Conservation (phyloP, 2,329 filamentous ascomycete species). For the Colletotrichum kahawae region DNA sequence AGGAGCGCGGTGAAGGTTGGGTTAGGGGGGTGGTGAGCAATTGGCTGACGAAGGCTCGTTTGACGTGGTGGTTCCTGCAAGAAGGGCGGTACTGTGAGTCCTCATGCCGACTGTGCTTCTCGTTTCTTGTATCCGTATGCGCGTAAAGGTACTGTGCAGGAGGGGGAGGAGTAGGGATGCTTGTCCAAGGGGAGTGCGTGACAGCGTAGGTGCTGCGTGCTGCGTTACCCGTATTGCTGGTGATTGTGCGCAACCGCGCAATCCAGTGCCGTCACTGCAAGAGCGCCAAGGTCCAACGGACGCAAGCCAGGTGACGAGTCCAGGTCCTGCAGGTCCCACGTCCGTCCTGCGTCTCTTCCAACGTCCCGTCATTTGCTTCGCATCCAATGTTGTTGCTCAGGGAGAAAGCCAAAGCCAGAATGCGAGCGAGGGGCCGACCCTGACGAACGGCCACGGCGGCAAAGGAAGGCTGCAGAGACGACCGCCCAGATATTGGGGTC, state of each 20-base stretch:
- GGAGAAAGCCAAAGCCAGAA: neutral
- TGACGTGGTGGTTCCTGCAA: slow-evolving; percentile 12
- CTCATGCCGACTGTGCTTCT: slow-evolving; percentile 1
- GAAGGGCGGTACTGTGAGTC: neutral
- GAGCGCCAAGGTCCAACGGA: slow-evolving; percentile 2
- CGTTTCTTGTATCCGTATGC: neutral
- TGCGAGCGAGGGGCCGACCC: neutral
- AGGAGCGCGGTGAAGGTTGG: neutral
- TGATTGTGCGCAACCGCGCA: slow-evolving; percentile 12
- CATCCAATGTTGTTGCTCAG: neutral
- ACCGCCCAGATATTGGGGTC: neutral
- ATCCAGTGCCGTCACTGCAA: slow-evolving; percentile 8
- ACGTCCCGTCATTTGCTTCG: neutral
- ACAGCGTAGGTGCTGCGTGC: neutral
- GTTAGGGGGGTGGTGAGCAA: neutral
- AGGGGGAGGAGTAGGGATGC: neutral
- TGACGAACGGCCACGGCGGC: neutral
- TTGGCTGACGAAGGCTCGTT: slow-evolving; percentile 7
- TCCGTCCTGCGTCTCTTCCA: neutral
- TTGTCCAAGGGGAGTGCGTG: neutral
- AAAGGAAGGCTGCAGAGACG: neutral
- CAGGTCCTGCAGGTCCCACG: slow-evolving; percentile 2
- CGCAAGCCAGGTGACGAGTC: slow-evolving; percentile 21
- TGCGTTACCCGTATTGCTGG: neutral
- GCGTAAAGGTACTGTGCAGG: slow-evolving; percentile 17